Conservation (phyloP, 2,329 filamentous ascomycete genomes). For the Didymella exigua region DNA sequence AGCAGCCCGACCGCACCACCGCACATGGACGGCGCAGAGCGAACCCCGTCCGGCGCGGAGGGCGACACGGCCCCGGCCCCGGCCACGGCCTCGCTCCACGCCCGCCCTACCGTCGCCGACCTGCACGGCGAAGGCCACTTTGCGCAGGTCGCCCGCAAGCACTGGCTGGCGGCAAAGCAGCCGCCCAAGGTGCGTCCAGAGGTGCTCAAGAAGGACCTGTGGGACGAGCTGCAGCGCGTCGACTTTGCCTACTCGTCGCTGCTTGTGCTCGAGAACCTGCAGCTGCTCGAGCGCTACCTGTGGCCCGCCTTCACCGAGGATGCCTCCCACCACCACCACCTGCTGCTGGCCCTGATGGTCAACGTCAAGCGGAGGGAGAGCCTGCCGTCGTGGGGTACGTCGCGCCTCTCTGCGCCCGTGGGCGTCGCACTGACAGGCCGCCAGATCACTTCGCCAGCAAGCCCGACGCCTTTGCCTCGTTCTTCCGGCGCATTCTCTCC, state of each 20-base stretch:
- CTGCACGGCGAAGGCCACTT: conserved; percentile 70
- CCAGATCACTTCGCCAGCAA: conserved; percentile 76
- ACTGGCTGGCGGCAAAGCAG: conserved; percentile 77
- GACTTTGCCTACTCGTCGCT: conserved; percentile 78
- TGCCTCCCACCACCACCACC: conserved; percentile 87
- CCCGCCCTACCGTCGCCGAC: conserved; percentile 69
- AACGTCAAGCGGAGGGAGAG: conserved; percentile 89
- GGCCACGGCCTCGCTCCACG: conserved; percentile 39
- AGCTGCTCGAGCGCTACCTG: conserved; percentile 87
- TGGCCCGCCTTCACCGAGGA: conserved; percentile 93
- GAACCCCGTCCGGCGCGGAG: conserved; percentile 20
- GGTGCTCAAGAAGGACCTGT: conserved; percentile 84
- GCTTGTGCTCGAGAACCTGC: conserved; percentile 83
- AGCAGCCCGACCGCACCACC: not conserved
- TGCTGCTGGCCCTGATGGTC: conserved; percentile 82
- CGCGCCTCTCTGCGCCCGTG: not conserved
- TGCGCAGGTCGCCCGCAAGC: conserved; percentile 75
- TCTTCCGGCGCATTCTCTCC: conserved; percentile 89
- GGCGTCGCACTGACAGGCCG: conserved; percentile 40
- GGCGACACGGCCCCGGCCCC: conserved; percentile 29
- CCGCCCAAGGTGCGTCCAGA: conserved; percentile 74
- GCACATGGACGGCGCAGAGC: conserved; percentile 8
- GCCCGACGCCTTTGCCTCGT: conserved; percentile 79
- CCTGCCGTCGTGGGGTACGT: conserved; percentile 81
- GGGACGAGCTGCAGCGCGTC: conserved; percentile 84